Evolutionary conservation across 2,329 filamentous ascomycete genomes (phyloP).

Genomic region (Trichophyton mentagrophytes): DNA sequence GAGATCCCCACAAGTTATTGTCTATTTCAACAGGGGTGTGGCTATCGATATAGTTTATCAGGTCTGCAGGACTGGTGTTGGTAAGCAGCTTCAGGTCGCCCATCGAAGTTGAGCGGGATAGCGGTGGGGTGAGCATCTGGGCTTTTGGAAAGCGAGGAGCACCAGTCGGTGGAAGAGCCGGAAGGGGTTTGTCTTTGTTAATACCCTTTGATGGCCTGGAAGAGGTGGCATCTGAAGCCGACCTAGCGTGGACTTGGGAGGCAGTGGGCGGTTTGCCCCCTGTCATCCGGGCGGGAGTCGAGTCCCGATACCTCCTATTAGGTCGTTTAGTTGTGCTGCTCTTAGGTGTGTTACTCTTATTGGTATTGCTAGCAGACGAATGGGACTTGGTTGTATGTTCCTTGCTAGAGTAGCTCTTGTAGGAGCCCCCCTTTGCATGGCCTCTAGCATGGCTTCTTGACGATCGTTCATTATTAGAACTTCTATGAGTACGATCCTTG

Average conservation of each 20-base stretch:
- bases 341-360: too few relatives aligned
- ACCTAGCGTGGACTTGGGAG: neutral
- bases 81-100: neutral
- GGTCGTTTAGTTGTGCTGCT: neutral
- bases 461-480: too few relatives aligned
- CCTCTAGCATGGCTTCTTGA: neutral
- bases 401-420: neutral
- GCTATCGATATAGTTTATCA: neutral
- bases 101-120: neutral
- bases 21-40: neutral
- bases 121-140: neutral
- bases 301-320: neutral
- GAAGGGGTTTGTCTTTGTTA: neutral
- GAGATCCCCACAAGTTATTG: neutral
- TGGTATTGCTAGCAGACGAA: neutral
- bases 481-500: neutral
- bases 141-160: neutral
- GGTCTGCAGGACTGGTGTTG: neutral
- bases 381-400: neutral
- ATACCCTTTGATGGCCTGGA: neutral
- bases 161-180: neutral
- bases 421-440: neutral
- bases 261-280: neutral
- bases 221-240: neutral
- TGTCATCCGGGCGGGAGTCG: neutral